These are phyloP conservation scores for Fusarium annulatum DNA, from an alignment of 2,329 filamentous ascomycete genomes.

Conservation along the genomic window DNA sequence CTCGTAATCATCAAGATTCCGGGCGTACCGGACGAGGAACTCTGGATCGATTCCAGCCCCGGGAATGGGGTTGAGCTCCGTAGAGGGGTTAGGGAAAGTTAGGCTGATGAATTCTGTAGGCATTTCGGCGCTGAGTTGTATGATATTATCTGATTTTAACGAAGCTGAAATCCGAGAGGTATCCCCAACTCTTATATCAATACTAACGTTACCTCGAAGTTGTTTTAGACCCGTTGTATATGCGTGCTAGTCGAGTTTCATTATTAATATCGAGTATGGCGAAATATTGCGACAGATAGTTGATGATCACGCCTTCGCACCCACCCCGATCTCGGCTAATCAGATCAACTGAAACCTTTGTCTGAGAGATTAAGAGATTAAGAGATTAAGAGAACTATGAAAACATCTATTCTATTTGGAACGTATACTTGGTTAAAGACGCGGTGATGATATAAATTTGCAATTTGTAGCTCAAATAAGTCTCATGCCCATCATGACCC, in stretches of 20 bases:
- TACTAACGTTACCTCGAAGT: not conserved
- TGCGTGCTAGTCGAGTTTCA: constrained; percentile 14
- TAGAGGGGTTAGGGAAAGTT: constrained; percentile 67
- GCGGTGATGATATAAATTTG: not conserved
- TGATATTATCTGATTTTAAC: not conserved
- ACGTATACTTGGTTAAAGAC: too few species aligned
- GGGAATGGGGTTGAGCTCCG: constrained; percentile 64
- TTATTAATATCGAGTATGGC: constrained; percentile 44
- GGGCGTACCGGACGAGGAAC: constrained; percentile 66
- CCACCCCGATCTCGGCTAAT: constrained; percentile 40
- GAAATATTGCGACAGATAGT: constrained; percentile 44
- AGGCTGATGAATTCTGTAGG: constrained; percentile 68
- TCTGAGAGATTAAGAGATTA: not conserved
- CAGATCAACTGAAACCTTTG: constrained; percentile 1
- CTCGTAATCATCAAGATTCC: constrained; percentile 67
- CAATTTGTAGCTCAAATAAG: not conserved
- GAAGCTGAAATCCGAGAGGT: not conserved
- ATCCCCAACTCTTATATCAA: not conserved
- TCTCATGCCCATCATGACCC: not conserved
- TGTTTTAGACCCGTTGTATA: constrained; percentile 4
- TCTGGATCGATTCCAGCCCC: constrained; percentile 64
- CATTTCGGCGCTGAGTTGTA: constrained; percentile 27
- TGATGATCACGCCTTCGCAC: constrained; percentile 42
- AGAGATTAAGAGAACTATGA: not conserved
- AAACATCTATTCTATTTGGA: fast-evolving